Conservation (phyloP, 202 grass and related monocot species). For the Setaria italica region DNA sequence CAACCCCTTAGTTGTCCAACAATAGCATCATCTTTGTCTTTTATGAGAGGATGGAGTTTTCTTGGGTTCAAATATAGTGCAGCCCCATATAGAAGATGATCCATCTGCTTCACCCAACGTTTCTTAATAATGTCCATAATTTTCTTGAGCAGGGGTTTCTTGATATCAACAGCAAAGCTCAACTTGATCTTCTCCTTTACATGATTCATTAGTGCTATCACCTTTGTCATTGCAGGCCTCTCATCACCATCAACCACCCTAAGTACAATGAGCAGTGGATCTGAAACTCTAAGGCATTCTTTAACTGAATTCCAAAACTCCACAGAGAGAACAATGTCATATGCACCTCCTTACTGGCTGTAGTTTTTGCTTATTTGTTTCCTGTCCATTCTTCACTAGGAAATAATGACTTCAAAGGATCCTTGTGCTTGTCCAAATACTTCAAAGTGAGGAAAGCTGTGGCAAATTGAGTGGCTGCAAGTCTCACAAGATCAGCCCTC, state of each 20-base stretch:
- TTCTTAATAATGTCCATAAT: slow-evolving; percentile 33
- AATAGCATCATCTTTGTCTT: slow-evolving; percentile 43
- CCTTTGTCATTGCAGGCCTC: slow-evolving; percentile 42
- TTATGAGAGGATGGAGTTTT: slow-evolving; percentile 31
- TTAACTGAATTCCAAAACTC: slow-evolving; percentile 37
- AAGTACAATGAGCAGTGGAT: slow-evolving; percentile 44
- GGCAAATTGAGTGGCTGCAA: slow-evolving; percentile 21
- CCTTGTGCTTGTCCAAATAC: slow-evolving; percentile 37
- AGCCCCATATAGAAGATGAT: slow-evolving; percentile 46
- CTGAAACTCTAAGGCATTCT: slow-evolving; percentile 28
- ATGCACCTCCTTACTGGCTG: slow-evolving; percentile 15
- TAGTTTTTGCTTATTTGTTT: slow-evolving; percentile 28
- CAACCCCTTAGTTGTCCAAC: slow-evolving; percentile 42
- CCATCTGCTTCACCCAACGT: slow-evolving; percentile 32
- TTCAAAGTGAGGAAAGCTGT: slow-evolving; percentile 53
- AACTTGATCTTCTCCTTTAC: slow-evolving; percentile 53
- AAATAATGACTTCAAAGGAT: slow-evolving; percentile 43
- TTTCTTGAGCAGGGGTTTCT: slow-evolving; percentile 28
- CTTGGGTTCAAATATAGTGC: slow-evolving; percentile 47
- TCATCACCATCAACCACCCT: slow-evolving; percentile 48
- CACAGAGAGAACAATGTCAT: slow-evolving; percentile 35
- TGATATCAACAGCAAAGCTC: slow-evolving; percentile 28
- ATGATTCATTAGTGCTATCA: slow-evolving; percentile 43
- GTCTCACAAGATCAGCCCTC: slow-evolving; percentile 39
- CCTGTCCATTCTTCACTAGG: slow-evolving; percentile 26